Conservation (phyloP, 148 eudicot species). For the Silene uniflora region DNA sequence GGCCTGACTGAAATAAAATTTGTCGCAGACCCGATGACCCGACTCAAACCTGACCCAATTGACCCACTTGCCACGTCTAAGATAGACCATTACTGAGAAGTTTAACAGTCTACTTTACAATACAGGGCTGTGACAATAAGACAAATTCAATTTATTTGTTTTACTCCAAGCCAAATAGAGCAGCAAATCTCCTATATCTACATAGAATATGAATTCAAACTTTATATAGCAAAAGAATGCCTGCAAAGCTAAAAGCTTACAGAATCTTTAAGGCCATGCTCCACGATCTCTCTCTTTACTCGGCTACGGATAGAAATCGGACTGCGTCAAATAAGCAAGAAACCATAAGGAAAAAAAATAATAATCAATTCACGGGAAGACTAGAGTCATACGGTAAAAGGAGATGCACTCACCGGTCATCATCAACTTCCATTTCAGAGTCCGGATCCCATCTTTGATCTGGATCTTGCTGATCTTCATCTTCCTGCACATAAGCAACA, state of each 20-base stretch:
- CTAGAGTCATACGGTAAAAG: neutral
- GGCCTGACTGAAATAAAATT: too few species aligned
- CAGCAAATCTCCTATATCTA: neutral
- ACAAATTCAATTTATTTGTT: too few species aligned
- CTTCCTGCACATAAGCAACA: conserved; percentile 45
- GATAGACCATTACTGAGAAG: neutral
- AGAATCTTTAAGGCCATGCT: conserved; percentile 45
- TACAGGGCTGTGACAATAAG: neutral
- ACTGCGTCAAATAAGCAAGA: conserved; percentile 33
- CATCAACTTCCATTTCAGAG: conserved; percentile 71
- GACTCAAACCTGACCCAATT: too few species aligned
- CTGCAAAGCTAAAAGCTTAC: conserved; percentile 30
- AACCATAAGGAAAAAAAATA: neutral
- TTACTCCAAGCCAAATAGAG: neutral
- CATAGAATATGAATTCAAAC: neutral
- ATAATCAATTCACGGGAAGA: conserved; percentile 3
- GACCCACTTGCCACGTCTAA: too few species aligned
- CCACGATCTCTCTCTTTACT: conserved; percentile 69
- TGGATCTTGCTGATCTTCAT: conserved; percentile 73
- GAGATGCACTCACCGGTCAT: conserved; percentile 41
- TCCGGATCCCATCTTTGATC: conserved; percentile 78
- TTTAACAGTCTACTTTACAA: neutral
- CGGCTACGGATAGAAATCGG: conserved; percentile 43
- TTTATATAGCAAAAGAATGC: neutral
- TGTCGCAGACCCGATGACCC: too few species aligned